phyloP scores from a whole-genome alignment of 2,329 filamentous ascomycete genomes.

The Pseudogymnoascus sp. region DNA sequence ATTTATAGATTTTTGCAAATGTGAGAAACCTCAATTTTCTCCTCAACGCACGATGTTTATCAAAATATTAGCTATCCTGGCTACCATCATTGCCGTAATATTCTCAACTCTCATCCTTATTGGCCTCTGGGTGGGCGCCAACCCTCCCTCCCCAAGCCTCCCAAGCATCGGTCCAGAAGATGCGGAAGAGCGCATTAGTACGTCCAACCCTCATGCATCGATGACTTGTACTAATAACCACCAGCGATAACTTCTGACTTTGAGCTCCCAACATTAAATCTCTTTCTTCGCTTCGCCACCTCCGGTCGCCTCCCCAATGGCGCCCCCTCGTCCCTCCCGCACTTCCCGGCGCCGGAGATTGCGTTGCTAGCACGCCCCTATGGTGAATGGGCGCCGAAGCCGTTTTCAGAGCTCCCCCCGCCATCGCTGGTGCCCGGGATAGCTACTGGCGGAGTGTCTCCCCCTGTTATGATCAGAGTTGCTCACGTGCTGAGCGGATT shows the following conservation, averaged over 20 bases:
- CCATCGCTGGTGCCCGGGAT: conserved; percentile 9
- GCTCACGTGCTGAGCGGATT: conserved; percentile 16
- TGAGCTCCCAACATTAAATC: conserved; percentile 14
- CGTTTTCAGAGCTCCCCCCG: conserved; percentile 16
- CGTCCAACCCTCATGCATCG: background rate
- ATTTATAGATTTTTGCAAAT: background rate
- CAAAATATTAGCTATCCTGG: background rate
- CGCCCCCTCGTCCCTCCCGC: conserved; percentile 13
- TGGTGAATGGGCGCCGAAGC: conserved; percentile 20
- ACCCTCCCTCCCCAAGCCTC: background rate
- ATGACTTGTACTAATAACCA: background rate
- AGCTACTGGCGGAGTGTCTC: conserved; percentile 12
- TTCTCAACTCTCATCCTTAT: background rate
- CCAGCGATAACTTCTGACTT: conserved; percentile 13
- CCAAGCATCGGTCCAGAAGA: conserved; percentile 13
- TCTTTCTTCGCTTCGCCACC: conserved; percentile 16
- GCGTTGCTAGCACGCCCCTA: conserved; percentile 14
- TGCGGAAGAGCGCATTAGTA: conserved; percentile 11
- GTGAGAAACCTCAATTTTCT: background rate
- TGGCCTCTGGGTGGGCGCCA: background rate
- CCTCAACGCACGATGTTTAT: background rate
- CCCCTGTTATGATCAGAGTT: conserved; percentile 16
- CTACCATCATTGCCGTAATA: background rate
- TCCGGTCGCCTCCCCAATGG: conserved; percentile 18
- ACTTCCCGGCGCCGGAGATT: conserved; percentile 16